phyloP scores from a whole-genome alignment of 768 basidiomycete species.

The Mycena polygramma region DNA sequence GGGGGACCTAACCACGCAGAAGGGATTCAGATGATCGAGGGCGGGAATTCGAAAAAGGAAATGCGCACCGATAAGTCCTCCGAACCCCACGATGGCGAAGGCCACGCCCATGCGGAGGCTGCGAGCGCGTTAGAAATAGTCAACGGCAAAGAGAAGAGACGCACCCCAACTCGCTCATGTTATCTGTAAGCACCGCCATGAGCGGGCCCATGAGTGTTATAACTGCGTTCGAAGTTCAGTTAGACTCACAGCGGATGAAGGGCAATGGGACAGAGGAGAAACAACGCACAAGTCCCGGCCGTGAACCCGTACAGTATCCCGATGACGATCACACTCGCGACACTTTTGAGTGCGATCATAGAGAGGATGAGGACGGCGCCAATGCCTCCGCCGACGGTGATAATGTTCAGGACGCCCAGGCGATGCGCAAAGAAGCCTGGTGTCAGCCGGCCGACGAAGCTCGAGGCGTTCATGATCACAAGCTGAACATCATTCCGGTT shows the following conservation, averaged over 20 bases:
- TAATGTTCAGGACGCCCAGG: slow-evolving; percentile 45
- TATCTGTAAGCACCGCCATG: not conserved
- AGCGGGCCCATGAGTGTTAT: not conserved
- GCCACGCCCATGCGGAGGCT: not conserved
- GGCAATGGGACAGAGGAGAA: slow-evolving; percentile 21
- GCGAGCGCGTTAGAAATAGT: not conserved
- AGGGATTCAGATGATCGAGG: slow-evolving; percentile 8
- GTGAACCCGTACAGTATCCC: slow-evolving; percentile 50
- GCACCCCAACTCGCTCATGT: not conserved
- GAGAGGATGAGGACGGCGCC: slow-evolving; percentile 47
- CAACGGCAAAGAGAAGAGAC: not conserved
- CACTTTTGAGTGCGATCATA: slow-evolving; percentile 47
- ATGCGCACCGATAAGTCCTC: not conserved
- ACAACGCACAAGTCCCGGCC: slow-evolving; percentile 47
- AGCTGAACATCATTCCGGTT: slow-evolving; percentile 36
- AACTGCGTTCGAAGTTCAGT: not conserved
- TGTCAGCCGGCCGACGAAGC: slow-evolving; percentile 53
- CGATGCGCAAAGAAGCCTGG: slow-evolving; percentile 48
- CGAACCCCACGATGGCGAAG: not conserved
- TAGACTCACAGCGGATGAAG: not conserved
- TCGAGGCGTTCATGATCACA: slow-evolving; percentile 53
- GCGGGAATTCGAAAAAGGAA: not conserved
- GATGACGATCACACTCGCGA: slow-evolving; percentile 42
- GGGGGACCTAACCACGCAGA: slow-evolving; percentile 44
- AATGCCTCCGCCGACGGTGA: slow-evolving; percentile 38